Evolutionary conservation across 805 yeast genomes (phyloP).

Genomic region (Candida glaebosa): DNA sequence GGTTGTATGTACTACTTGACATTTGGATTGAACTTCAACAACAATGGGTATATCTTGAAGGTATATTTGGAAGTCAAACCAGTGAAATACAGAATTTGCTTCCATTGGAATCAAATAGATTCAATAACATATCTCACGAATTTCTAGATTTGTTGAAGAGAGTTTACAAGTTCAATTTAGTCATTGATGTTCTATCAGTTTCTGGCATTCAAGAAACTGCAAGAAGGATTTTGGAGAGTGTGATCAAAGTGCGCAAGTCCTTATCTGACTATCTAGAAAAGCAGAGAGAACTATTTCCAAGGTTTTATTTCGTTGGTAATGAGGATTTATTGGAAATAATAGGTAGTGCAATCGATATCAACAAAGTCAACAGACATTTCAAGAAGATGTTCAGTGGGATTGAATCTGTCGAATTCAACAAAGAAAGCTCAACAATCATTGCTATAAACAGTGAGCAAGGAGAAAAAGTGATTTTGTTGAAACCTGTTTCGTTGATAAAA

Average conservation of each 20-base stretch:
- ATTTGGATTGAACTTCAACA: conserved; percentile 81
- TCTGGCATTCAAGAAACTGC: conserved; percentile 47
- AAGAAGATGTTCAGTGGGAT: conserved; percentile 73
- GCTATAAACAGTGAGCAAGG: conserved; percentile 63
- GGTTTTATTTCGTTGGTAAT: conserved; percentile 86
- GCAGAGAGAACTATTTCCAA: conserved; percentile 72
- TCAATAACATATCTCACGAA: conserved; percentile 60
- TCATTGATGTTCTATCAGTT: conserved; percentile 52
- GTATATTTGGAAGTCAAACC: conserved; percentile 58
- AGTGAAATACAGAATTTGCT: conserved; percentile 58
- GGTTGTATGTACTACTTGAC: conserved; percentile 51
- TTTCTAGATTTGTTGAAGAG: conserved; percentile 49
- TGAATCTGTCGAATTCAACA: conserved; percentile 34
- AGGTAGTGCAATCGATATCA: conserved; percentile 55
- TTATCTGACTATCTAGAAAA: conserved; percentile 74
- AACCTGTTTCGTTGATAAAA: conserved; percentile 42
- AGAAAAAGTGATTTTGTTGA: conserved; percentile 47
- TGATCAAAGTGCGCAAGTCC: conserved; percentile 58
- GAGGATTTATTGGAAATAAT: conserved; percentile 83
- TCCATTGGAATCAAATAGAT: conserved; percentile 68
- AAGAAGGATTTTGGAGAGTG: conserved; percentile 50
- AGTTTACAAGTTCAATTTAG: conserved; percentile 46
- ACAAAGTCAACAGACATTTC: conserved; percentile 54
- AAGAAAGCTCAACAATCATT: conserved; percentile 27
- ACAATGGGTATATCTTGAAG: conserved; percentile 85